These are phyloP conservation scores for Mycena belliarum DNA, from an alignment of 768 basidiomycete genomes.

Conservation along the genomic window DNA sequence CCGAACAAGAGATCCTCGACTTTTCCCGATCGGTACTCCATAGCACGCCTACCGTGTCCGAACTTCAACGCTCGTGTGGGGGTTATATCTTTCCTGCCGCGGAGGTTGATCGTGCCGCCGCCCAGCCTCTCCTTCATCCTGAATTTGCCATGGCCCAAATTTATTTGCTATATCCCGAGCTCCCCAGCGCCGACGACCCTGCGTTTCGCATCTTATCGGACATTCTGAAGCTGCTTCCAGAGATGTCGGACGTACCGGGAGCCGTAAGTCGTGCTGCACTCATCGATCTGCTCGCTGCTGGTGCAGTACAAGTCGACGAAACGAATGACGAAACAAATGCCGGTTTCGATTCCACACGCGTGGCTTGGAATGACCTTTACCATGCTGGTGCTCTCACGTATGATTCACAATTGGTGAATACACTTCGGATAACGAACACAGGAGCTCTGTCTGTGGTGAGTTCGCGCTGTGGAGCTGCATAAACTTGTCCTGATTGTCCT, in stretches of 20 bases:
- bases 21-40: neutral
- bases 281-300: constrained; percentile 9
- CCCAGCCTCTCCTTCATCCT: too few species aligned
- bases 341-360: neutral
- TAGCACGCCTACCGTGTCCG: neutral
- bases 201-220: neutral
- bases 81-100: too few species aligned
- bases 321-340: neutral
- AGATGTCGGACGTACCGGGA: neutral
- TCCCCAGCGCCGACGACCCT: neutral
- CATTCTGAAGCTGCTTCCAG: neutral
- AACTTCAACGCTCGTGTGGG: too few species aligned
- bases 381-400: constrained; percentile 4
- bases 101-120: too few species aligned
- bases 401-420: neutral
- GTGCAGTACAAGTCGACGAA: neutral
- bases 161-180: neutral
- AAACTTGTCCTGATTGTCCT: too few species aligned
- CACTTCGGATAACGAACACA: neutral
- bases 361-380: neutral
- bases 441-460: neutral
- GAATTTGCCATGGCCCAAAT: too few species aligned
- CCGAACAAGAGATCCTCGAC: neutral
- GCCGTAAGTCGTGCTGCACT: neutral
- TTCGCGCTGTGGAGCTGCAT: too few species aligned